Percentiles rank a stretch among this genome's conserved stretches.
Conservation (phyloP, 768 basidiomycete genomes). For the Xerocomus spinulosus region DNA sequence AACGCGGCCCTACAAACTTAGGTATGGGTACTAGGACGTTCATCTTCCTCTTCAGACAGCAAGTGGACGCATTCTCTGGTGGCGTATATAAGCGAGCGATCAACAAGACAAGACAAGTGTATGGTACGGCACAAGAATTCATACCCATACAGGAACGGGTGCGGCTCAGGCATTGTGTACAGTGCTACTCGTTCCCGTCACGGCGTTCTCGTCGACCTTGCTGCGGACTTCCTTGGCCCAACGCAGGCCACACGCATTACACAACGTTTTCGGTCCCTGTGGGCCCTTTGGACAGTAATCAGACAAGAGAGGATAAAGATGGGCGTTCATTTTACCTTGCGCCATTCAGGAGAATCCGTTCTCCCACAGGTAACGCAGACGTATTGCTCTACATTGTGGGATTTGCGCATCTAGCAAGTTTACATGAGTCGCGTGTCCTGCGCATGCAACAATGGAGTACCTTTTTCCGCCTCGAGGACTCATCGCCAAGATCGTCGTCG, state of each 20-base stretch:
- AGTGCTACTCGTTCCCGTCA: conserved; percentile 20
- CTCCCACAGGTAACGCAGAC: conserved; percentile 92
- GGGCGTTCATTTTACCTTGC: conserved; percentile 53
- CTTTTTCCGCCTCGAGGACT: conserved; percentile 60
- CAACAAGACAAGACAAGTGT: conserved; percentile 19
- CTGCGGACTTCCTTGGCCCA: conserved; percentile 78
- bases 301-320: conserved; percentile 8
- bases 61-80: conserved; percentile 7
- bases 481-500: conserved; percentile 46
- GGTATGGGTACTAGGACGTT: conserved; percentile 2
- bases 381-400: conserved; percentile 56
- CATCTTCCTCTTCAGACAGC: conserved; percentile 8
- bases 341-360: conserved; percentile 97
- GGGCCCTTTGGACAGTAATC: conserved; percentile 59
- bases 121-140: conserved; percentile 3
- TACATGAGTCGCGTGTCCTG: conserved; percentile 1
- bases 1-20: conserved; percentile 3
- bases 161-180: conserved; percentile 15
- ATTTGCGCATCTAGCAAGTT: conserved; percentile 33
- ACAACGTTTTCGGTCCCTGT: conserved; percentile 92
- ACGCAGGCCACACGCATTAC: conserved; percentile 92
- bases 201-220: conserved; percentile 33
- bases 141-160: too few species aligned
- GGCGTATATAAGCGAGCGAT: conserved; percentile 2
- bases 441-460: conserved; percentile 26